Base-by-base conservation (phyloP, 1,284 basidiomycete species). In the Meripilus lineatus region DNA sequence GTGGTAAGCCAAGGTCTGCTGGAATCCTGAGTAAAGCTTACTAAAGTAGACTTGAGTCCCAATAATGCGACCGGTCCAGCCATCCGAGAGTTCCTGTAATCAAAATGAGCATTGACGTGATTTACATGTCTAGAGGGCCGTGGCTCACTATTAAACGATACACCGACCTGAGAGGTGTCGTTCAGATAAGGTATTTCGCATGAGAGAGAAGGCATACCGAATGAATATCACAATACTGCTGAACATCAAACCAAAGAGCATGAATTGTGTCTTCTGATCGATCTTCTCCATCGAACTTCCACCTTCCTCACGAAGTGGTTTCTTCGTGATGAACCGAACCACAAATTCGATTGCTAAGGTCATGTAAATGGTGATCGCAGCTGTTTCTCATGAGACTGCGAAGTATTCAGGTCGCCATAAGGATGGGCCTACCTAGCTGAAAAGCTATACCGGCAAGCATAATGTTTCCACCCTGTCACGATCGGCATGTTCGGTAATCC, bases 31-130 rank as follows among this genome's bases (percentile, higher is more conserved):
- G 20, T 18, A n/a, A 3, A 7, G 45, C 56, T 25, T 49, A 78
- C 75, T 74, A 64, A 83, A 81, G 55, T 73, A 74, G n/a, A 70
- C 55, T 54, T 82, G 62, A 2, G 77, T 79, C 1, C 58, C 51
- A 50, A 79, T 77, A 46, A 81, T 68, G 8, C 61, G 61, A 2
- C 79, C 79, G 15, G 53, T 56, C 74, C 76, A 81, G 1, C 79
- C 79, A 46, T 71, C 67, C 2, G 68, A 51, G 1, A 81, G 68
- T 59, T 82, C 78, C 56, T 57, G 35, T 20, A 10, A 32, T 34
- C 13, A 37, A 2, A 11, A 15, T 37, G 13, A 26, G 38, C 38
- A n/a, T 40, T 13, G 14, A 11, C 14, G 14, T 13, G 26, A 26
- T 13, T 10, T 35, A 20, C 5, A 40, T 18, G 34, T 11, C 10